A percentile compares a stretch with the other conserved stretches of the same genome.
phyloP scores from a whole-genome alignment of 805 yeast species.

The Cyberlindnera sargentensis region DNA sequence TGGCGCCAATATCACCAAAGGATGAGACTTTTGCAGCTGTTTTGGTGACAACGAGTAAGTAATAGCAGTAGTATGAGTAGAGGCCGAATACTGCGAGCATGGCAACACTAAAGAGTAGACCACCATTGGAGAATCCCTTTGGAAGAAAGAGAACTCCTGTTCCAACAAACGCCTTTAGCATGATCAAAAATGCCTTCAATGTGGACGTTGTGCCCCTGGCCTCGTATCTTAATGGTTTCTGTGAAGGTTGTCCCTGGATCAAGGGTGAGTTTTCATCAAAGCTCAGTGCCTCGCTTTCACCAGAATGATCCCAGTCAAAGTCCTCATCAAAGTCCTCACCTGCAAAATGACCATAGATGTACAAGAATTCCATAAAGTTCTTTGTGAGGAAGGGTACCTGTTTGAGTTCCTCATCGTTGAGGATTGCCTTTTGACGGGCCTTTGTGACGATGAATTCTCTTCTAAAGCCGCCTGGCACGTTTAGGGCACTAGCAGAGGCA shows the following conservation, averaged over 20 bases:
- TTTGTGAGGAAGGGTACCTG: conserved; percentile 49
- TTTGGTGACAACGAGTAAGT: conserved; percentile 54
- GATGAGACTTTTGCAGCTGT: conserved; percentile 55
- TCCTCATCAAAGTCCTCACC: conserved; percentile 80
- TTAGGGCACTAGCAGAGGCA: conserved; percentile 61
- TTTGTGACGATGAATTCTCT: conserved; percentile 53
- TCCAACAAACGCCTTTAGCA: conserved; percentile 71
- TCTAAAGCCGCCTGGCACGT: conserved; percentile 81
- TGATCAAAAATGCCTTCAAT: conserved; percentile 59
- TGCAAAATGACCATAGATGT: conserved; percentile 80
- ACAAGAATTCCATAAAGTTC: conserved; percentile 70
- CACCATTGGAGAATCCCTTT: conserved; percentile 67
- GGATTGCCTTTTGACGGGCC: conserved; percentile 17
- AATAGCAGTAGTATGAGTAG: conserved; percentile 74
- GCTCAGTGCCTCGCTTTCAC: conserved; percentile 16
- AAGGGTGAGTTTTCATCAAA: conserved; percentile 25
- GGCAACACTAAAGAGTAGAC: conserved; percentile 48
- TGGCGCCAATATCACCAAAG: conserved; percentile 71
- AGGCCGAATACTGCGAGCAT: conserved; percentile 55
- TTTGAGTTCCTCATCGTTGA: conserved; percentile 23
- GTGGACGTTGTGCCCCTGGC: conserved; percentile 66
- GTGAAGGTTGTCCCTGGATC: conserved; percentile 5
- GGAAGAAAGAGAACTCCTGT: conserved; percentile 72
- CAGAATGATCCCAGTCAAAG: conserved; percentile 38
- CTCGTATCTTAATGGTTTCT: conserved; percentile 13